Evolutionary conservation across 352 stramenopile genomes (phyloP).

Genomic region (Blastocystis sp.): DNA sequence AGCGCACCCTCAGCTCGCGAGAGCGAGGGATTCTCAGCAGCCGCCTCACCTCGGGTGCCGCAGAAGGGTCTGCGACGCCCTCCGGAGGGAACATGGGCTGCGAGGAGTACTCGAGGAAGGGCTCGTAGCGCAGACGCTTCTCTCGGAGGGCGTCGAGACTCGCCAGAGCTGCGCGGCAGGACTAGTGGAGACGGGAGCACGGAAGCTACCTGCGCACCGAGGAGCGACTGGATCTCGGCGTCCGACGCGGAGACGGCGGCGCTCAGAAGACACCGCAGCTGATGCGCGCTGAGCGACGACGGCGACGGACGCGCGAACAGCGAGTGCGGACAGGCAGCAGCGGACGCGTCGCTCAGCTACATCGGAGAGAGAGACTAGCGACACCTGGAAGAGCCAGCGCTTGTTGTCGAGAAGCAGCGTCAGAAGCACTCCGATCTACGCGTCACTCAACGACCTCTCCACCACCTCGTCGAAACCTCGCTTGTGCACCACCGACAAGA

Average conservation of each 20-base stretch:
- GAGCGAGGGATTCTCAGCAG: no score
- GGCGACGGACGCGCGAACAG: not conserved
- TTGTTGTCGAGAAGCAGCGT: slow-evolving; percentile 39
- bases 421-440: not conserved
- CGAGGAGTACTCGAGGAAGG: not conserved
- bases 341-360: not conserved
- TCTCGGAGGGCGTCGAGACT: not conserved
- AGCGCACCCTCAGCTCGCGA: not conserved
- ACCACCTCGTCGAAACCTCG: not conserved
- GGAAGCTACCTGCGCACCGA: not conserved
- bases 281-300: not conserved
- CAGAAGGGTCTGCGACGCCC: no score
- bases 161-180: no score
- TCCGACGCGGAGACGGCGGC: not conserved
- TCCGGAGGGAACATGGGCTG: not conserved
- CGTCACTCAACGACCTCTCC: not conserved
- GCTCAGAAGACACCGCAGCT: not conserved
- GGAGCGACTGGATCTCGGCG: not conserved
- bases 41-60: no score
- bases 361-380: not conserved
- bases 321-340: not conserved
- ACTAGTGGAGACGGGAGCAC: not conserved
- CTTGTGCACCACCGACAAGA: slow-evolving; percentile 1
- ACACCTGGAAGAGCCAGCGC: not conserved
- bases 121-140: not conserved